Conservation (phyloP, 2,329 filamentous ascomycete genomes). For the Ustilaginoidea virens region DNA sequence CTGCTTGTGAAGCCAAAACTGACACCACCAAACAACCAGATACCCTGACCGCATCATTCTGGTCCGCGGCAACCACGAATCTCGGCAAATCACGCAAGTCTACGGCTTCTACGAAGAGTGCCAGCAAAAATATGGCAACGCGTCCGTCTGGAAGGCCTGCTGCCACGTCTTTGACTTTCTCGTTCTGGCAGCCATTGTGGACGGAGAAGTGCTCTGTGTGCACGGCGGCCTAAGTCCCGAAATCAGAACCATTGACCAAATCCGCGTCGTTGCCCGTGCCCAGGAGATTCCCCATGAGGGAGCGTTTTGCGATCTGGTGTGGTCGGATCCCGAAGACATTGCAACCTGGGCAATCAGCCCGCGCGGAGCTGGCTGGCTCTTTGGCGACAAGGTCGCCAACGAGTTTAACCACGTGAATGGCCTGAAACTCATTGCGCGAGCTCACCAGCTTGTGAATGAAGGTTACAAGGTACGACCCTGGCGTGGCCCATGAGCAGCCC, state of each 20-base stretch:
- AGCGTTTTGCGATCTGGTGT: slow-evolving; percentile 94
- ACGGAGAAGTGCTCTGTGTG: slow-evolving; percentile 96
- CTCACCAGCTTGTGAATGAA: slow-evolving; percentile 97
- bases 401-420: slow-evolving; percentile 97
- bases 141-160: slow-evolving; percentile 99
- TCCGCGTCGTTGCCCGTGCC: slow-evolving; percentile 94
- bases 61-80: slow-evolving; percentile 96
- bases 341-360: slow-evolving; percentile 95
- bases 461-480: slow-evolving; percentile 69
- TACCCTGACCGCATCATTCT: slow-evolving; percentile 92
- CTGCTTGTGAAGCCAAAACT: no score
- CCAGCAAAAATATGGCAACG: slow-evolving; percentile 94
- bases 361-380: slow-evolving; percentile 91
- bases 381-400: slow-evolving; percentile 91
- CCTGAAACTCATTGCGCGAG: slow-evolving; percentile 86
- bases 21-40: no score
- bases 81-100: slow-evolving; percentile 91
- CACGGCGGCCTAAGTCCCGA: slow-evolving; percentile 81
- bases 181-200: slow-evolving; percentile 90
- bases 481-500: no score
- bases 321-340: slow-evolving; percentile 94
- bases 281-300: slow-evolving; percentile 97
- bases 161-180: slow-evolving; percentile 99
- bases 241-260: slow-evolving; percentile 96
- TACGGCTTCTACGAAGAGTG: slow-evolving; percentile 99